A percentile compares a stretch with the other conserved stretches of the same genome.
Evolutionary conservation across 75 land plant genomes (phyloP).

Genomic region (Selaginella moellendorffii): DNA sequence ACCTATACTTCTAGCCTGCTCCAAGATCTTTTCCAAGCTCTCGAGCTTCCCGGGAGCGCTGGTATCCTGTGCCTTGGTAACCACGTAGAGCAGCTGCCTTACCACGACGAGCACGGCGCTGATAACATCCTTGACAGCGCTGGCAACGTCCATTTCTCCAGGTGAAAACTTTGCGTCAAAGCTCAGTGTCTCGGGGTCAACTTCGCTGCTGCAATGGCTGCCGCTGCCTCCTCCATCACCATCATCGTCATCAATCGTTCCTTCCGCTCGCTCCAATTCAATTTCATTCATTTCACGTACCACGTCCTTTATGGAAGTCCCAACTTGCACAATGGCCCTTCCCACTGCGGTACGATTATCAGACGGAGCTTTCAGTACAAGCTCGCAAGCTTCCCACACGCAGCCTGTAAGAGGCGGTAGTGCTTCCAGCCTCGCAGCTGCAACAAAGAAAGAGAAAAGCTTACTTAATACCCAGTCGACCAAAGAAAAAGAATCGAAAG

Average conservation of each 20-base stretch:
- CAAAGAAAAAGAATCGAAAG: too few relatives aligned
- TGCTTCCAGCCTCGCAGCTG: constrained; percentile 16
- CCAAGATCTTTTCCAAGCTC: constrained; percentile 48
- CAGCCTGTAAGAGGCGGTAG: constrained; percentile 60
- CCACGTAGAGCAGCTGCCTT: constrained; percentile 65
- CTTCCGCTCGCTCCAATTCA: constrained; percentile 23
- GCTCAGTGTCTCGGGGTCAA: not conserved
- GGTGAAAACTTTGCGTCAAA: constrained; percentile 32
- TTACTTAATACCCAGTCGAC: too few relatives aligned
- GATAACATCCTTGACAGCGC: constrained; percentile 28
- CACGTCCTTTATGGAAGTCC: constrained; percentile 79
- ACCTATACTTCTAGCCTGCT: constrained; percentile 42
- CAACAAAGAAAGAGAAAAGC: too few relatives aligned
- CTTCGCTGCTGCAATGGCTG: too few relatives aligned
- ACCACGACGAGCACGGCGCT: constrained; percentile 29
- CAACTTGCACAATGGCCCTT: constrained; percentile 68
- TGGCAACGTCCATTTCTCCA: constrained; percentile 65
- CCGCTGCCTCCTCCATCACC: too few relatives aligned
- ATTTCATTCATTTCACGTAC: constrained; percentile 81
- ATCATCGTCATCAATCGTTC: too few relatives aligned
- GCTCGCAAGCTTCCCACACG: constrained; percentile 80
- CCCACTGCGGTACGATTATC: constrained; percentile 66
- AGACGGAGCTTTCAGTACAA: constrained; percentile 55
- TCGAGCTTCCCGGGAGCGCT: constrained; percentile 30
- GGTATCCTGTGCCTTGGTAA: constrained; percentile 17